Base-by-base conservation (phyloP, 352 stramenopile genomes). In the Blastocystis hominis region DNA sequence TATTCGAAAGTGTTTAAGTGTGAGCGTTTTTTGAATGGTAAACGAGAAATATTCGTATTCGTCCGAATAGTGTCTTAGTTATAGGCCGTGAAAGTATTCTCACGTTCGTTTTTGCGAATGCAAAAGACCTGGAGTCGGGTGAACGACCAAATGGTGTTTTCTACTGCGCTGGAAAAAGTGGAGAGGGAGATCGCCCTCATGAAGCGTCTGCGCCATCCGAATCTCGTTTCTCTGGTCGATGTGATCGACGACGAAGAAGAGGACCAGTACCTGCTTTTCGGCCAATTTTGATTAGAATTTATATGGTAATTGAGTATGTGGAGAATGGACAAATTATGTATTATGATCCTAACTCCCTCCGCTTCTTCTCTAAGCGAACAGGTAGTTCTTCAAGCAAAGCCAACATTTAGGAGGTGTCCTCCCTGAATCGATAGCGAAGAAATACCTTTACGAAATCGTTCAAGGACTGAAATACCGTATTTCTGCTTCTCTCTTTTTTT, bases 121-220 rank as follows among this genome's bases (percentile, higher is more conserved):
- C 62, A 87, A 50, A 87, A 87, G 55, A 87, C 62, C 13, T 78
- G 62, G 66, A 78, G 55, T 64, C 62, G 55, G 15, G 38, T 69
- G 0, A 63, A 63, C 2, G 46, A 87, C 10, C 44, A 72, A 24
- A 75, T 78, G 53, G 77, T 87, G 3, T 56, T 87, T 9, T 87
- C 77, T n/a, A 87, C 62, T 20, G 77, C 77, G 34, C 56, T 87
- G 13, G 77, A 87, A 87, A 75, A 87, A 53, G 72, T 84, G 17
- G 77, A 87, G 46, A 53, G 77, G 34, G 93, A 96, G 88, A 92
- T 96, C 20, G 93, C 93, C 10, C 95, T 96, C 78, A 96, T 96
- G 93, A 95, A 95, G 90, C 95, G 94, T 77, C 90, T 96, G 4
- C 94, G 93, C 87, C 93, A 96, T 88, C 92, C 89, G 46, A 96